Conservation (phyloP, 306 rosid species). For the Citrullus amarus region DNA sequence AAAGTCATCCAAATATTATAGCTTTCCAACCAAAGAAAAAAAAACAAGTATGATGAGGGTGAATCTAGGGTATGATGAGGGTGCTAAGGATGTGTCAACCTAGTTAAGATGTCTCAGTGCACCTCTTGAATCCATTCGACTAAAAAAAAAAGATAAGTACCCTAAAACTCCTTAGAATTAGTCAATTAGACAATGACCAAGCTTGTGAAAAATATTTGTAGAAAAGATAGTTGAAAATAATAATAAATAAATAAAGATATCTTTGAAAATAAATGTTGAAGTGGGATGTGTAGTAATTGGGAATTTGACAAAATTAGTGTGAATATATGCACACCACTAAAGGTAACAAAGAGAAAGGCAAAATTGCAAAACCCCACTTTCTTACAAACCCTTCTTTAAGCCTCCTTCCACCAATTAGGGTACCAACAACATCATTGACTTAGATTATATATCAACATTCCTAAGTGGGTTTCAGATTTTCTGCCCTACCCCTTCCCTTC, state of each 20-base stretch:
- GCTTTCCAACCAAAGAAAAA: background rate
- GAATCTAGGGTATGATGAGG: too few relatives aligned
- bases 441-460: background rate
- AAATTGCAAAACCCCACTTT: constrained; percentile 22
- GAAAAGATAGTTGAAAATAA: background rate
- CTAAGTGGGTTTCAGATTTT: constrained; percentile 17
- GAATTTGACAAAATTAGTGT: background rate
- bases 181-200: background rate
- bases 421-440: constrained; percentile 27
- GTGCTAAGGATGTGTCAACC: too few relatives aligned
- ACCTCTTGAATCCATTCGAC: too few relatives aligned
- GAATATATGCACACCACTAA: background rate
- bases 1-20: background rate
- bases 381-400: constrained; percentile 22
- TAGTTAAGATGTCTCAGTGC: too few relatives aligned
- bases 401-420: constrained; percentile 35
- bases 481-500: constrained; percentile 7
- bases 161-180: background rate
- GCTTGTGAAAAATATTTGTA: background rate
- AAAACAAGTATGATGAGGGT: too few relatives aligned
- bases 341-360: background rate
- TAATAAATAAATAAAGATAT: too few relatives aligned
- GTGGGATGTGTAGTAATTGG: background rate
- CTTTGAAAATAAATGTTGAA: background rate
- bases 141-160: background rate